These are phyloP conservation scores for Triglochin maritima DNA, from an alignment of 106 monocot genomes.

Conservation along the genomic window DNA sequence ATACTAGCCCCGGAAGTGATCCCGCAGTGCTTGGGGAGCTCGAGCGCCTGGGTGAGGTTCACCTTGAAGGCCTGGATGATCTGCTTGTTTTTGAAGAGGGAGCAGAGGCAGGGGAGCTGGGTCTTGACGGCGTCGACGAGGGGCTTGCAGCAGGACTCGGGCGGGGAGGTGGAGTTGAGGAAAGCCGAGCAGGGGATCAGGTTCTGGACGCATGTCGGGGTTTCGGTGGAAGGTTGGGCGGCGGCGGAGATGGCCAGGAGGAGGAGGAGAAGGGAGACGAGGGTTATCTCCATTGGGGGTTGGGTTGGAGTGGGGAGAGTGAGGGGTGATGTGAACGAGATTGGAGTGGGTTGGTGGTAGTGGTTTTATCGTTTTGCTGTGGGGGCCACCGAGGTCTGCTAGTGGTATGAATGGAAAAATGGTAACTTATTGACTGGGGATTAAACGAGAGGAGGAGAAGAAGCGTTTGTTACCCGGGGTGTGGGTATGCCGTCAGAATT, in stretches of 20 bases:
- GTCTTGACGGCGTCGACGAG: neutral
- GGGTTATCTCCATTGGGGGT: no score
- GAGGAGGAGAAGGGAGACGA: neutral
- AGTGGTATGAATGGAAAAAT: no score
- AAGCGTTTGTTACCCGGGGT: no score
- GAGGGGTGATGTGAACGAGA: no score
- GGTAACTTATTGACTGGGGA: no score
- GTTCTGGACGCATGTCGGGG: neutral
- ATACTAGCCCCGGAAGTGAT: neutral
- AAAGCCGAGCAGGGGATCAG: neutral
- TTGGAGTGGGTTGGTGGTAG: no score
- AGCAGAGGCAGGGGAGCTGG: conserved; percentile 14
- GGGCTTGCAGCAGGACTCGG: neutral
- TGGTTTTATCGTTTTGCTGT: no score
- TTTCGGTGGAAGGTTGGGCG: neutral
- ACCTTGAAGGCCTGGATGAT: neutral
- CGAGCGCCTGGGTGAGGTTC: conserved; percentile 18
- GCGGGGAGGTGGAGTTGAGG: neutral
- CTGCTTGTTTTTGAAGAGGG: neutral
- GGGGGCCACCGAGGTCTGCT: no score
- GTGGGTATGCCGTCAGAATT: no score
- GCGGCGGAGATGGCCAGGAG: neutral
- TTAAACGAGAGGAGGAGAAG: no score
- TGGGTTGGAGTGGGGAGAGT: no score
- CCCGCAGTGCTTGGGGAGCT: conserved; percentile 18